Conservation (phyloP, 176 grass and related monocot species). For the Tuctoria greenei region DNA sequence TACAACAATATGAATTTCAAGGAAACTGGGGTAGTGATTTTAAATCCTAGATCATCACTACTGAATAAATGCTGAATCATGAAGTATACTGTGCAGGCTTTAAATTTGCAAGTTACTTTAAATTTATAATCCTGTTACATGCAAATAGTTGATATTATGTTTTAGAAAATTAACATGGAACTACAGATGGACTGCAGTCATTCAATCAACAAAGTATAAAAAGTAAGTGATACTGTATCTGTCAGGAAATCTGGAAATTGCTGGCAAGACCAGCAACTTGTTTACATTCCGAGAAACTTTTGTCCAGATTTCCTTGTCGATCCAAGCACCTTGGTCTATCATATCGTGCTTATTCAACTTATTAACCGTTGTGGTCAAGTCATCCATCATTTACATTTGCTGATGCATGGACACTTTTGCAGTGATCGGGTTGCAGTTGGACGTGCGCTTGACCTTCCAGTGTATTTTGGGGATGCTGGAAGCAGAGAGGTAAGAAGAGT, state of each 20-base stretch:
- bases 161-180: conserved; percentile 7
- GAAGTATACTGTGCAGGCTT: conserved; percentile 10
- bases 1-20: conserved; percentile 19
- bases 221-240: not conserved
- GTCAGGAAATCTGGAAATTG: conserved; percentile 15
- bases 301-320: not conserved
- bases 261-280: not conserved
- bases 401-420: conserved; percentile 38
- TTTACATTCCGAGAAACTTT: conserved; percentile 3
- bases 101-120: conserved; percentile 3
- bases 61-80: not conserved
- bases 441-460: conserved; percentile 87
- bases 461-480: conserved; percentile 98
- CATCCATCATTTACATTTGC: conserved; percentile 9
- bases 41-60: not conserved
- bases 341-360: conserved; percentile 21
- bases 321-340: not conserved
- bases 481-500: conserved; percentile 76
- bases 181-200: conserved; percentile 4
- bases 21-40: conserved; percentile 1
- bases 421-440: conserved; percentile 94
- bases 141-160: conserved; percentile 12
- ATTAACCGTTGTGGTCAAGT: not conserved
- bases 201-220: conserved; percentile 2
- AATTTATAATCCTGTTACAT: conserved; percentile 14